Conservation (phyloP, 257 asterid genomes). For the Solanum ahanhuiri region DNA sequence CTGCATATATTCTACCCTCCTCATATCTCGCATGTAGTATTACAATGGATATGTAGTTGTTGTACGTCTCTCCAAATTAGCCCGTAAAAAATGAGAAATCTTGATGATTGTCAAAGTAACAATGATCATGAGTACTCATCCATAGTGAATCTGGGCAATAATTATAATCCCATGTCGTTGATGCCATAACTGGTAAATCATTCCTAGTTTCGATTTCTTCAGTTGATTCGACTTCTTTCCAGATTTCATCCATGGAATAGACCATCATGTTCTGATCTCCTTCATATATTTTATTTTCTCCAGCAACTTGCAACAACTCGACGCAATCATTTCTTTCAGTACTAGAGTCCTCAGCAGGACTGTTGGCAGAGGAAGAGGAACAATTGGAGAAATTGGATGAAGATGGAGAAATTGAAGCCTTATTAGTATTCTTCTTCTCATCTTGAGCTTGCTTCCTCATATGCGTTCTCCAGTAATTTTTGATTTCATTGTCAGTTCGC, state of each 20-base stretch:
- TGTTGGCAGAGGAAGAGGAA: conserved; percentile 25
- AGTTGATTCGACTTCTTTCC: conserved; percentile 61
- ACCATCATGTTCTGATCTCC: conserved; percentile 12
- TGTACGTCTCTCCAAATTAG: neutral
- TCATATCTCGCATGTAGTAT: neutral
- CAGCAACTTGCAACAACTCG: neutral
- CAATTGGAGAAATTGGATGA: conserved; percentile 30
- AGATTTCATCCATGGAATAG: conserved; percentile 72
- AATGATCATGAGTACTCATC: conserved; percentile 6
- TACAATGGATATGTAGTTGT: neutral
- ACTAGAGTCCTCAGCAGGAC: conserved; percentile 12
- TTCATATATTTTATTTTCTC: conserved; percentile 7
- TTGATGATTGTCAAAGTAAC: neutral
- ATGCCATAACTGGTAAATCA: conserved; percentile 8
- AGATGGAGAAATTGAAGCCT: neutral
- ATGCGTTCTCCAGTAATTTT: conserved; percentile 91
- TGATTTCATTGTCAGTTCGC: conserved; percentile 89
- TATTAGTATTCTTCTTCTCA: conserved; percentile 26
- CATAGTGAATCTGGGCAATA: conserved; percentile 36
- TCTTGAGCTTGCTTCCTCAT: conserved; percentile 82
- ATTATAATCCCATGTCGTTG: conserved; percentile 49
- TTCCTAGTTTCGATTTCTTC: conserved; percentile 18
- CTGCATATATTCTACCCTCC: neutral
- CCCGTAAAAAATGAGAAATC: neutral
- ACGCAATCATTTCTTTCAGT: conserved; percentile 27